Percentiles rank a stretch among this genome's conserved stretches.
phyloP scores from a whole-genome alignment of 2,329 filamentous ascomycete genomes.

The Conoideocrella luteorostrata region DNA sequence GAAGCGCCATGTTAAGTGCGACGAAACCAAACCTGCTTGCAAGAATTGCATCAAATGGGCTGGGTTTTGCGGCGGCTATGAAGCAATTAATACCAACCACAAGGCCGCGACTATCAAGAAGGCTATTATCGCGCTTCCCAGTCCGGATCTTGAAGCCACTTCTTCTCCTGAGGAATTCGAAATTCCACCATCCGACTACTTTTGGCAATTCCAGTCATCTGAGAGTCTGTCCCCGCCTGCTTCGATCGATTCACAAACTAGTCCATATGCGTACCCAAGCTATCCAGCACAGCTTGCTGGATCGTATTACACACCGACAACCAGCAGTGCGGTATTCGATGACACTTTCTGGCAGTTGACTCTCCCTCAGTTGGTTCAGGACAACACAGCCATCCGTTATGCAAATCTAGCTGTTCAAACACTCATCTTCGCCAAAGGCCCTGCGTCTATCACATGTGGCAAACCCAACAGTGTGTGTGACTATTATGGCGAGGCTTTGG shows the following conservation, averaged over 20 bases:
- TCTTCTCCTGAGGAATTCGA: slow-evolving; percentile 9
- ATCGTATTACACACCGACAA: not conserved
- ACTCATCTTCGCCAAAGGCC: slow-evolving; percentile 21
- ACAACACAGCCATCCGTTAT: slow-evolving; percentile 27
- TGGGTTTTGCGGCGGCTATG: slow-evolving; percentile 28
- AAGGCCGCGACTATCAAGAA: slow-evolving; percentile 1
- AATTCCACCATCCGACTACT: not conserved
- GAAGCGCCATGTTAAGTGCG: slow-evolving; percentile 29
- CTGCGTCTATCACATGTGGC: slow-evolving; percentile 8
- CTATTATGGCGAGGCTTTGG: slow-evolving; percentile 25
- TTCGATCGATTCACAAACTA: slow-evolving; percentile 6
- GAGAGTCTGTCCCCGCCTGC: slow-evolving; percentile 7
- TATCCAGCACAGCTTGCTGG: not conserved
- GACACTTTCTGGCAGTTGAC: slow-evolving; percentile 28
- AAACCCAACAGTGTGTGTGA: slow-evolving; percentile 9
- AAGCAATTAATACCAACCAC: not conserved
- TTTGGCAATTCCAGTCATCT: slow-evolving; percentile 3
- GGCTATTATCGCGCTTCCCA: slow-evolving; percentile 5
- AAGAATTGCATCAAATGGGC: slow-evolving; percentile 28
- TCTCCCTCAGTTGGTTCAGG: slow-evolving; percentile 26
- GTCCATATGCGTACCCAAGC: not conserved
- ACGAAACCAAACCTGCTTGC: slow-evolving; percentile 28
- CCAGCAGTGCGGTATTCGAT: slow-evolving; percentile 19
- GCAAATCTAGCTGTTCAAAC: slow-evolving; percentile 32
- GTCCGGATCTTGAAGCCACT: slow-evolving; percentile 4